Base-by-base conservation (phyloP, 805 yeast species). In the Lachancea mirantina region DNA sequence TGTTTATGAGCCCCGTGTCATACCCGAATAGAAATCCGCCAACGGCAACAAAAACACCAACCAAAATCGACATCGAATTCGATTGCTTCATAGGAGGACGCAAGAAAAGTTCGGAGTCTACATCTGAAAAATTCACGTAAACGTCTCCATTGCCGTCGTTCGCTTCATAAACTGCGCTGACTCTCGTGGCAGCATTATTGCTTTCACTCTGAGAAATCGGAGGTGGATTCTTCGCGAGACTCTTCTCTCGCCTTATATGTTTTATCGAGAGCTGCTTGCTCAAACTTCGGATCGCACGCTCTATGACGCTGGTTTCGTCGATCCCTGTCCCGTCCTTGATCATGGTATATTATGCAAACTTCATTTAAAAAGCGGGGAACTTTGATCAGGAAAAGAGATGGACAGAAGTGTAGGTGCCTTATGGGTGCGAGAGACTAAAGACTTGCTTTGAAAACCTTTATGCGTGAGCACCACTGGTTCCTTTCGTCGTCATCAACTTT, bases 11-110 rank as follows among this genome's bases (percentile, higher is more conserved):
- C 1, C 95, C 95, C 0, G 96, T 85, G 55, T 85, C 95, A 52
- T 83, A 87, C 1, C 95, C 95, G 52, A 80, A 85, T 25, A 85
- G 62, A 52, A 85, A 82, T 0, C 95, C 96, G 17, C 95, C 95
- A n/a, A 83, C 71, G 9, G 95, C 94, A 8, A 92, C 89, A 39
- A 84, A 77, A 14, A 74, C 51, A 38, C 94, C 95, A 4, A 85
- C 88, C 6, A 71, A 61, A 20, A 82, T 55, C 3, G 94, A 84
- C 68, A 78, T 74, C 27, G 67, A 58, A 3, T 77, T 66, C 0
- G 84, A 74, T 45, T 64, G 71, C 4, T 43, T 47, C 30, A 46
- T 55, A 0, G 71, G 54, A 4, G 55, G 53, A 25, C 48, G 45
- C 6, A 49, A 36, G 24, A 54, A 55, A 16, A 53, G 39, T 14